A percentile compares a stretch with the other conserved stretches of the same genome.
Conservation (phyloP, 371 early-diverging fungal species). For the Parasitella parasitica region DNA sequence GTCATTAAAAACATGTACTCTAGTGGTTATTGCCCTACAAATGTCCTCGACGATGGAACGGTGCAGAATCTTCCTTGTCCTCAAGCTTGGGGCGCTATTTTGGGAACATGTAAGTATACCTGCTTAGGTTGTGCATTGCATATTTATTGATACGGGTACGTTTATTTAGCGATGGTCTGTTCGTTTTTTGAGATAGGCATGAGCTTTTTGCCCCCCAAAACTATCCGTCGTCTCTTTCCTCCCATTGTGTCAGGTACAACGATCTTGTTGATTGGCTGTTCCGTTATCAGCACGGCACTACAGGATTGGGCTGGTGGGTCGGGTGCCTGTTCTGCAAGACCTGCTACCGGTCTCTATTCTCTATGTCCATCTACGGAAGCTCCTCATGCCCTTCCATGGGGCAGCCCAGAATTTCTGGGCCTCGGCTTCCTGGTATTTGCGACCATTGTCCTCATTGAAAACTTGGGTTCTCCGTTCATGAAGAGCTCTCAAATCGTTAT, state of each 20-base stretch:
- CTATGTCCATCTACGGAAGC: constrained; percentile 55
- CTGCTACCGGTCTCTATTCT: constrained; percentile 53
- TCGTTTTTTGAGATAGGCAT: constrained; percentile 54
- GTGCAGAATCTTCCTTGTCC: constrained; percentile 50
- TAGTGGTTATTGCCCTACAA: constrained; percentile 47
- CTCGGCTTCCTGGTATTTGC: constrained; percentile 62
- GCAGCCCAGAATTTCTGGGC: constrained; percentile 59
- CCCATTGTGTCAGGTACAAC: constrained; percentile 63
- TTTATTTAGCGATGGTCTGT: constrained; percentile 57
- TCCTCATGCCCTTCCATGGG: constrained; percentile 65
- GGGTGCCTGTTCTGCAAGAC: constrained; percentile 39
- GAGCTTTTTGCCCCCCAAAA: constrained; percentile 58
- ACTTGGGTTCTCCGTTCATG: constrained; percentile 68
- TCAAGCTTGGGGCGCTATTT: constrained; percentile 58
- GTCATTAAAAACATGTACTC: constrained; percentile 43
- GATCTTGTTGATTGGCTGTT: constrained; percentile 59
- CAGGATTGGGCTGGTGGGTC: constrained; percentile 63
- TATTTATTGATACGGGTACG: not conserved
- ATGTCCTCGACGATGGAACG: constrained; percentile 45
- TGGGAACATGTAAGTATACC: constrained; percentile 51
- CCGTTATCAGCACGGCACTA: constrained; percentile 53
- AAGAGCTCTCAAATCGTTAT: constrained; percentile 62
- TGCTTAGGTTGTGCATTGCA: not conserved
- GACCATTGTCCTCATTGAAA: constrained; percentile 60
- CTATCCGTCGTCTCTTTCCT: constrained; percentile 56